Evolutionary conservation across 441 rosid species (phyloP), one percentile per base, ranked within the genome.

Genomic region (Sinapis alba): DNA sequence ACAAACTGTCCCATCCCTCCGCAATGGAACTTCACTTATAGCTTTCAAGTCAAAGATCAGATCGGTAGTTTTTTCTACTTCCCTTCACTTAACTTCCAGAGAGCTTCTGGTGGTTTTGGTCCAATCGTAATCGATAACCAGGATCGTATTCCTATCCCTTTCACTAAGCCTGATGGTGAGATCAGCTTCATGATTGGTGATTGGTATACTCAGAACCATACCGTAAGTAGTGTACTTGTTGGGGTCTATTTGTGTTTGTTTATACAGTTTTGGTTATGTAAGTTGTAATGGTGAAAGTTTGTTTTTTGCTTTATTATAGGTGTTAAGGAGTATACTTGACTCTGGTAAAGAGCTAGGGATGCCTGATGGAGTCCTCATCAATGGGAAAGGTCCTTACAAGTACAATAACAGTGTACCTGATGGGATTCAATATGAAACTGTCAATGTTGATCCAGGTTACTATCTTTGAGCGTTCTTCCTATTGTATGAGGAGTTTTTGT

Each of bases 61-160:
- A 89, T 95, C 75, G 99, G 99, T 24, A 95, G 98, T 77, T 91
- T 76, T 79, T 93, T 85, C 85, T 95, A 95, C 78, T 88, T 34
- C 62, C 98, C 98, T 2, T 86, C 98, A 6, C 89, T 93, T 34
- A 85, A 85, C 77, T 83, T 93, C 68, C 99, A 93, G 75, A 86
- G 94, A 78, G 93, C 96, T 20, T 90, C 98, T 9, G 99, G 99
- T 34, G 99, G 99, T 47, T 93, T 91, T 68, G 99, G 99, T 79
- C 85, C 97, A 0, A 1, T 95, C 26, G 72, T 91, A 27, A 30
- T 95, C 77, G 90, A 88, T 72, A 93, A 93, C 51, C 53, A 95
- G 60, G 60, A 72, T 0, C 38, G 83, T 50, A 79, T 95, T 30
- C 65, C 87, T 6, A 78, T 93, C 65, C 99, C 99, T 12, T 95